Evolutionary conservation across 225 moss, liverwort and hornwort species (phyloP).

Genomic region (Marchantia paleacea): DNA sequence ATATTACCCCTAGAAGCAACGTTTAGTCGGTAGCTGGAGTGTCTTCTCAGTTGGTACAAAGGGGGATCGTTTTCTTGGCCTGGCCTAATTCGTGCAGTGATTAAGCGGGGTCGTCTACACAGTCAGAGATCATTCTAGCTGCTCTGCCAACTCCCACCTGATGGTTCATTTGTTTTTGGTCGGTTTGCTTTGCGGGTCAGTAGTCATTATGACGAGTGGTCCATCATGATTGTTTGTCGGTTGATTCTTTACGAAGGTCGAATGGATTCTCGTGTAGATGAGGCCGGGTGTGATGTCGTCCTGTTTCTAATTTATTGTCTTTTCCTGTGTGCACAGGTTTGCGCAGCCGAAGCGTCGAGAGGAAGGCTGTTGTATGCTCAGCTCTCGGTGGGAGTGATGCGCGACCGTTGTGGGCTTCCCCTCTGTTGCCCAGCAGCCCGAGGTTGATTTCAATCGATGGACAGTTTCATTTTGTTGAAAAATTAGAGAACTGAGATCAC

Average conservation of each 20-base stretch:
- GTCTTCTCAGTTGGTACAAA: too few relatives aligned
- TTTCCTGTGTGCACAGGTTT: slow-evolving; percentile 31
- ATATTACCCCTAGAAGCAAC: too few relatives aligned
- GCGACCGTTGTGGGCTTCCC: slow-evolving; percentile 13
- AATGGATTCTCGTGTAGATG: background rate
- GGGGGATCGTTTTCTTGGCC: too few relatives aligned
- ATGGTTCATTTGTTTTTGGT: background rate
- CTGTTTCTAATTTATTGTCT: background rate
- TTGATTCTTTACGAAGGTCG: background rate
- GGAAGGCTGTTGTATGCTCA: slow-evolving; percentile 10
- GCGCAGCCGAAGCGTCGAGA: slow-evolving; percentile 28
- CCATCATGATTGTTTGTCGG: background rate
- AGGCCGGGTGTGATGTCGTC: background rate
- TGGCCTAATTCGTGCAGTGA: too few relatives aligned
- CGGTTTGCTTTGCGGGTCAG: background rate
- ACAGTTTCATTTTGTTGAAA: too few relatives aligned
- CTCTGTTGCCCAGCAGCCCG: slow-evolving; percentile 22
- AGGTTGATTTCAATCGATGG: slow-evolving; percentile 14
- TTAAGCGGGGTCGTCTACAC: too few relatives aligned
- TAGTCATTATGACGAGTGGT: background rate
- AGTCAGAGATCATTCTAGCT: too few relatives aligned
- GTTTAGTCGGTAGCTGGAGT: too few relatives aligned
- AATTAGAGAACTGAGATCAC: background rate
- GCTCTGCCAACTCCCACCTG: too few relatives aligned
- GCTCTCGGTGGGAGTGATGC: slow-evolving; percentile 17